Percentiles rank a stretch among this genome's conserved stretches.
Evolutionary conservation across 1,284 basidiomycete genomes (phyloP).

Genomic region (Ganoderma meredithae): DNA sequence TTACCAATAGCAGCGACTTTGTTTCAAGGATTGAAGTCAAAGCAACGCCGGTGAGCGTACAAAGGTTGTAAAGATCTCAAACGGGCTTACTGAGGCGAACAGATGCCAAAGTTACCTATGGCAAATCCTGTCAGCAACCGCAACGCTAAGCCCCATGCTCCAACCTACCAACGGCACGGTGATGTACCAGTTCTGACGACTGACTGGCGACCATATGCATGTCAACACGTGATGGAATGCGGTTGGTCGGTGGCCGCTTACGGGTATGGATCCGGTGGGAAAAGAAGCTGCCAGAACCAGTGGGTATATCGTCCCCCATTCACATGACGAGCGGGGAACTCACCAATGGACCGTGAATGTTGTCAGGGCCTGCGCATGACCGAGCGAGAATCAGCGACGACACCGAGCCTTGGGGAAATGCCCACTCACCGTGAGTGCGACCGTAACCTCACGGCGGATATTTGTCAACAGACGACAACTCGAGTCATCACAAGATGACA

Average conservation of each 20-base stretch:
- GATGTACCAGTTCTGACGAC: conserved; percentile 25
- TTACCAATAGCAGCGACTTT: conserved; percentile 10
- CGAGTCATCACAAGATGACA: not conserved
- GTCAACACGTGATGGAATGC: not conserved
- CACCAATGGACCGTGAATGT: conserved; percentile 28
- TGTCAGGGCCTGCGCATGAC: conserved; percentile 8
- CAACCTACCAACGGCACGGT: conserved; percentile 23
- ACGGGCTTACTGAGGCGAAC: conserved; percentile 17
- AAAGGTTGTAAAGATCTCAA: not conserved
- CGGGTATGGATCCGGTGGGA: conserved; percentile 25
- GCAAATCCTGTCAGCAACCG: not conserved
- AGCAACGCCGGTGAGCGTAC: not conserved
- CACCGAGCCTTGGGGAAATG: not conserved
- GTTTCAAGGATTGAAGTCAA: not conserved
- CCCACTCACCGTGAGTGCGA: conserved; percentile 22
- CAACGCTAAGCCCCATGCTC: not conserved
- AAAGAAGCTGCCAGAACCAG: conserved; percentile 21
- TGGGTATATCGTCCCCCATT: not conserved
- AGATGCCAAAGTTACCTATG: conserved; percentile 13
- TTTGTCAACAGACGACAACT: not conserved
- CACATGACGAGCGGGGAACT: not conserved
- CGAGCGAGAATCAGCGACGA: not conserved
- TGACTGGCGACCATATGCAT: conserved; percentile 12
- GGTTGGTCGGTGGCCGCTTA: conserved; percentile 6
- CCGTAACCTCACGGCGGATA: conserved; percentile 12